Percentiles rank a stretch among this genome's conserved stretches.
Conservation (phyloP, 2,329 filamentous ascomycete genomes). For the Lachnellula occidentalis region DNA sequence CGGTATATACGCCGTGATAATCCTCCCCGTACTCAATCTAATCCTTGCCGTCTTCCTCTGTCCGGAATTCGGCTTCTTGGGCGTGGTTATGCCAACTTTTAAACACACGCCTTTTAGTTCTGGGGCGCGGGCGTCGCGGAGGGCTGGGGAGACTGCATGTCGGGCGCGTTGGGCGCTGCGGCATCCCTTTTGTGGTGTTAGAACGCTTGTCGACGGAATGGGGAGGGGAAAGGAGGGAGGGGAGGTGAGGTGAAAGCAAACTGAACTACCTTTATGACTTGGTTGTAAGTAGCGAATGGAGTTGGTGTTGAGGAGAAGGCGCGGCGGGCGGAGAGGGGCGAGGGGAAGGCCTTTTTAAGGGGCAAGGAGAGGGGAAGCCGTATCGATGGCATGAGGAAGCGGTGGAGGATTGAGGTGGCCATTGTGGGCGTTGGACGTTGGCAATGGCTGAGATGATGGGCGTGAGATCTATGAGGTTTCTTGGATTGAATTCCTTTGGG, state of each 20-base stretch:
- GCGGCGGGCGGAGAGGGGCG: conserved; percentile 11
- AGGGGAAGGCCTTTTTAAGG: background rate
- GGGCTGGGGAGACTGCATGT: conserved; percentile 81
- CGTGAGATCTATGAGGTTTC: background rate
- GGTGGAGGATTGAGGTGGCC: conserved; percentile 17
- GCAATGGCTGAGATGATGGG: background rate
- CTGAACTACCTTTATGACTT: conserved; percentile 25
- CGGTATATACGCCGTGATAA: conserved; percentile 90
- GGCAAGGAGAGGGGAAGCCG: conserved; percentile 9
- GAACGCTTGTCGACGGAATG: too few relatives aligned
- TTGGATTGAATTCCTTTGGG: background rate
- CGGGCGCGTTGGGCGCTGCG: conserved; percentile 74
- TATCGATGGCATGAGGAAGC: conserved; percentile 19
- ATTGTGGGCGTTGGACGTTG: conserved; percentile 7
- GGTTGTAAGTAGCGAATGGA: conserved; percentile 27
- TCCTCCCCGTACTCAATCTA: conserved; percentile 76
- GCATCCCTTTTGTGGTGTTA: conserved; percentile 47
- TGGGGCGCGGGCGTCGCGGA: conserved; percentile 63
- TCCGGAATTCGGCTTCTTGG: conserved; percentile 98
- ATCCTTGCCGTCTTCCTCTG: conserved; percentile 95
- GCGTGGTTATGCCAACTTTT: conserved; percentile 87
- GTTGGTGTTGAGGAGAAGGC: conserved; percentile 29
- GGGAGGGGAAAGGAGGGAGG: background rate
- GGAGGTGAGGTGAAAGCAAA: background rate
- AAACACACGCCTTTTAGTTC: conserved; percentile 94